phyloP scores from a whole-genome alignment of 495 filamentous ascomycete species.

The Aspergillus indologenus region DNA sequence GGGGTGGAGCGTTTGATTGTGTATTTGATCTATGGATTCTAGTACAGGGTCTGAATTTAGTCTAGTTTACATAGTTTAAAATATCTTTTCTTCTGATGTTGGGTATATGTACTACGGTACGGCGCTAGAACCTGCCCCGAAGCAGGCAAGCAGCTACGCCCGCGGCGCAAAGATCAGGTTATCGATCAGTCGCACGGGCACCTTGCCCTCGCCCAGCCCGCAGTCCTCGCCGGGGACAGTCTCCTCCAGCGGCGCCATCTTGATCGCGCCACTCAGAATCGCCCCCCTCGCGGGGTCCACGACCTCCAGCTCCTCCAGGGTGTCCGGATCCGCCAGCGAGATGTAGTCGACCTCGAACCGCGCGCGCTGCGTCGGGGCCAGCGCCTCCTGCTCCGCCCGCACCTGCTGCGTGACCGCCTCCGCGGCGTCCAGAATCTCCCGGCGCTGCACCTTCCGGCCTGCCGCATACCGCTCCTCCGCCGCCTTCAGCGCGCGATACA shows the following conservation, averaged over 20 bases:
- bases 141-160: too few relatives aligned
- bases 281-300: slow-evolving; percentile 65
- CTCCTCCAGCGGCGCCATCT: slow-evolving; percentile 78
- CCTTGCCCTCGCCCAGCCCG: slow-evolving; percentile 64
- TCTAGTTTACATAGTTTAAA: background rate
- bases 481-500: slow-evolving; percentile 63
- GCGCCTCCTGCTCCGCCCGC: slow-evolving; percentile 57
- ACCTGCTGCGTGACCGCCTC: slow-evolving; percentile 47
- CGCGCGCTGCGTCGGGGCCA: slow-evolving; percentile 61
- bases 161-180: slow-evolving; percentile 73
- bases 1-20: background rate
- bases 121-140: too few relatives aligned
- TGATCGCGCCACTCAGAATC: slow-evolving; percentile 84
- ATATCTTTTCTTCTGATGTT: background rate
- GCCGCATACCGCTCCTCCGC: slow-evolving; percentile 64
- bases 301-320: slow-evolving; percentile 72
- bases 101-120: slow-evolving; percentile 2
- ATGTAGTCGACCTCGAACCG: slow-evolving; percentile 86
- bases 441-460: slow-evolving; percentile 52
- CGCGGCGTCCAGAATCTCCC: slow-evolving; percentile 67
- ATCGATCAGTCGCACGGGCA: slow-evolving; percentile 86
- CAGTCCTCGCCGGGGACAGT: slow-evolving; percentile 63
- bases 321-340: slow-evolving; percentile 77
- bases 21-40: slow-evolving; percentile 14
- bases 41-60: too few relatives aligned